Evolutionary conservation across 2,329 filamentous ascomycete species (phyloP), one percentile per base, ranked within the genome.

Genomic region (Magnaporthiopsis rhizophila): DNA sequence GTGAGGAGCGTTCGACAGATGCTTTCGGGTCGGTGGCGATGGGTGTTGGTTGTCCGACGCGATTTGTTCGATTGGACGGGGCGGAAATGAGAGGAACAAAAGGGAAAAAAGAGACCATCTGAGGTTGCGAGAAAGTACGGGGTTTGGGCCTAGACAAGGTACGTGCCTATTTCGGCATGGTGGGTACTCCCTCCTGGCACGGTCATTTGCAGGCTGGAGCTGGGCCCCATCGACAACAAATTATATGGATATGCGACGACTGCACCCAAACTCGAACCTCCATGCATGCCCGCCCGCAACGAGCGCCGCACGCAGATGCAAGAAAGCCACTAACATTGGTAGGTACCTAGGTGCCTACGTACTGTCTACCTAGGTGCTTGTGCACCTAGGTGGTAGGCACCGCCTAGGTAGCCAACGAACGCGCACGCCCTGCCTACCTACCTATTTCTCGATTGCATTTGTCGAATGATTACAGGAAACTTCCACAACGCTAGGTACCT

Each of bases 11-110:
- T n/a, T 64, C 62, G 56, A 58, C 30, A 32, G 45, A 56, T 45
- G 61, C 32, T 64, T 45, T 64, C 18, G 58, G 67, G 67, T 28
- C 65, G 69, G 67, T 68, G 68, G 65, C 53, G 67, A 65, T 65
- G 67, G 64, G 53, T 57, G 50, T 30, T 38, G 57, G 50, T 63
- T 57, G 59, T 63, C 26, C 59, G 38, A 56, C 58, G 56, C 30
- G 62, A 26, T 63, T 58, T 61, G 50, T 30, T 32, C 59, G 59
- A 62, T 59, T 64, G 53, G 45, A 58, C 53, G 36, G 15, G 26
- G 59, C 30, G 59, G 53, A 62, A 53, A 62, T 53, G 61, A 53
- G 61, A 57, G 61, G 57, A 62, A 30, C 34, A 53, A 53, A 21
- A 58, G 61, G 61, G 61, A 36, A 62, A 62, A 58, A 62, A 36